Percentiles rank a stretch among this genome's conserved stretches.
Conservation (phyloP, 768 basidiomycete species). For the Russula earlei region DNA sequence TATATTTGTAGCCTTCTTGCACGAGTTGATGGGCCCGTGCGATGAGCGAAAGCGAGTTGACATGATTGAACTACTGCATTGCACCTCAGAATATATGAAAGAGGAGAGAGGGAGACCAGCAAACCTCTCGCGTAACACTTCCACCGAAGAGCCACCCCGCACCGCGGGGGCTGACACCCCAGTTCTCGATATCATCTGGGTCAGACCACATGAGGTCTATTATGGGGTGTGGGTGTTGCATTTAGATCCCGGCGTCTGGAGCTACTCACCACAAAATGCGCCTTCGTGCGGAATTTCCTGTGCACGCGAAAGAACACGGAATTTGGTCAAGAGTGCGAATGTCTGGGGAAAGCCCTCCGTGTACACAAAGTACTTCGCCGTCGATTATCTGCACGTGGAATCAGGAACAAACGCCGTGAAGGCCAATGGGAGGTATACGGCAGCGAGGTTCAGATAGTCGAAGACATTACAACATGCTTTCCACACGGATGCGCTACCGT, state of each 20-base stretch:
- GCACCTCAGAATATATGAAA: background rate
- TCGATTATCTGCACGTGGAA: constrained; percentile 72
- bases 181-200: constrained; percentile 88
- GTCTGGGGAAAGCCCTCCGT: constrained; percentile 93
- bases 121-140: constrained; percentile 74
- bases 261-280: constrained; percentile 76
- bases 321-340: constrained; percentile 94
- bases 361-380: constrained; percentile 85
- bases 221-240: background rate
- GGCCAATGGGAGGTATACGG: constrained; percentile 40
- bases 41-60: constrained; percentile 79
- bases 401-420: background rate
- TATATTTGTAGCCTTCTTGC: constrained; percentile 92
- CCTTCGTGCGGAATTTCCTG: constrained; percentile 99
- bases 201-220: constrained; percentile 98
- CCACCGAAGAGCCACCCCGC: constrained; percentile 94
- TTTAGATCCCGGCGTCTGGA: background rate
- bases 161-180: constrained; percentile 94
- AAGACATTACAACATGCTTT: constrained; percentile 96
- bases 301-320: constrained; percentile 81
- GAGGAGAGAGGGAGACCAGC: constrained; percentile 9
- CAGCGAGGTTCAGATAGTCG: constrained; percentile 90
- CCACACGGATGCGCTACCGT: constrained; percentile 92
- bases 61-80: constrained; percentile 70
- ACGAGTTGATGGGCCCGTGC: constrained; percentile 96